Conservation (phyloP, 2,329 filamentous ascomycete genomes). For the Penicillium sp. region DNA sequence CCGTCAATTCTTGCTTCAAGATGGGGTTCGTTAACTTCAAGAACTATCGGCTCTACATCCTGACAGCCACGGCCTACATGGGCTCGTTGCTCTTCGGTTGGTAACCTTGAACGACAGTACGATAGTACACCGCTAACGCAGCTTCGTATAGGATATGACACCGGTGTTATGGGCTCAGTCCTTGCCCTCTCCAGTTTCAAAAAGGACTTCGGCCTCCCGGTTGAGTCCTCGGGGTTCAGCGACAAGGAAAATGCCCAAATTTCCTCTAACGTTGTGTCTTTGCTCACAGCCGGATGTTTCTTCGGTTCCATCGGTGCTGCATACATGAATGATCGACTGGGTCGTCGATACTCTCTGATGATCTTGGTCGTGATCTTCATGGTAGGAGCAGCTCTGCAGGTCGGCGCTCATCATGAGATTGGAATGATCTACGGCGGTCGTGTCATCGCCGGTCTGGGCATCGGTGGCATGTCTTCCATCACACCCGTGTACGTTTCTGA, state of each 20-base stretch:
- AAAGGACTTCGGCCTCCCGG: slow-evolving; percentile 42
- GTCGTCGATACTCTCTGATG: slow-evolving; percentile 40
- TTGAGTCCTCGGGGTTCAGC: slow-evolving; percentile 34
- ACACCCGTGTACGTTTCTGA: slow-evolving; percentile 42
- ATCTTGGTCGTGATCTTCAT: slow-evolving; percentile 36
- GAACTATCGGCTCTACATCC: slow-evolving; percentile 48
- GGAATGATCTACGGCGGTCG: slow-evolving; percentile 41
- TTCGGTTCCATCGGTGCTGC: slow-evolving; percentile 42
- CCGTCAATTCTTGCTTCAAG: slow-evolving; percentile 16
- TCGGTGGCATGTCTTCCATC: slow-evolving; percentile 43
- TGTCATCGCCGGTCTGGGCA: slow-evolving; percentile 39
- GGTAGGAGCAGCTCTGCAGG: slow-evolving; percentile 38
- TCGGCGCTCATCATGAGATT: slow-evolving; percentile 33
- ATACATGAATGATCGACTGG: slow-evolving; percentile 37
- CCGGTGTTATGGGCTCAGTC: slow-evolving; percentile 46
- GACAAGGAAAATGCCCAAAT: slow-evolving; percentile 36
- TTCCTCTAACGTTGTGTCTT: slow-evolving; percentile 41
- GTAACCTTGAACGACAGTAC: neutral
- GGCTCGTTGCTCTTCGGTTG: slow-evolving; percentile 48
- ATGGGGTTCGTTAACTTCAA: slow-evolving; percentile 33
- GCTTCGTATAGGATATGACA: slow-evolving; percentile 41
- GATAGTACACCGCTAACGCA: neutral
- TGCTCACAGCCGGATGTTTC: slow-evolving; percentile 43
- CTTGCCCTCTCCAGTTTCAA: slow-evolving; percentile 45
- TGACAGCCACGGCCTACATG: slow-evolving; percentile 47